Evolutionary conservation across 2,329 filamentous ascomycete genomes (phyloP).

Genomic region (Xylariales sp.): DNA sequence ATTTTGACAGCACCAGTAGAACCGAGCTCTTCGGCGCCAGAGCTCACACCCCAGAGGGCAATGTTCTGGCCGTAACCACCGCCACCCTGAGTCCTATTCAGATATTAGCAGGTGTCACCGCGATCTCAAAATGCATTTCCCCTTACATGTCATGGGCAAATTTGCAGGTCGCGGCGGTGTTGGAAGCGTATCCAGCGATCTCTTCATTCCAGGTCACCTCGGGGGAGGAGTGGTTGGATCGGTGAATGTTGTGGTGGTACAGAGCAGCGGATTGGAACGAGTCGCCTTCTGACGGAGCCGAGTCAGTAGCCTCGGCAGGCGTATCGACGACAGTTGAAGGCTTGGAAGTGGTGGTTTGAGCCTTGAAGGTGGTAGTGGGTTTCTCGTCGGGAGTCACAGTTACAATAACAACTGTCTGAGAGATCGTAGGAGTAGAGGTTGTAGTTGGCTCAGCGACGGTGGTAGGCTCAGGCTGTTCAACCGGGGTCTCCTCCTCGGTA

Average conservation of each 20-base stretch:
- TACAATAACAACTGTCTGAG: constrained; percentile 36
- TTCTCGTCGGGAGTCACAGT: constrained; percentile 40
- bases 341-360: constrained; percentile 19
- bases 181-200: constrained; percentile 72
- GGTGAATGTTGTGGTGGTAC: constrained; percentile 87
- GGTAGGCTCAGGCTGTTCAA: constrained; percentile 20
- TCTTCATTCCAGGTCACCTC: constrained; percentile 73
- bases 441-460: not conserved
- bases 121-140: constrained; percentile 50
- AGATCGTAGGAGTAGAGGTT: constrained; percentile 9
- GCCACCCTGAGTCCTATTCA: constrained; percentile 63
- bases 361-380: constrained; percentile 20
- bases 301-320: constrained; percentile 26
- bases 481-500: constrained; percentile 36
- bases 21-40: constrained; percentile 59
- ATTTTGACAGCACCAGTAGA: constrained; percentile 67
- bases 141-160: constrained; percentile 80
- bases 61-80: constrained; percentile 92
- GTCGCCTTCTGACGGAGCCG: constrained; percentile 42
- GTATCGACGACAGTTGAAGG: constrained; percentile 19
- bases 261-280: constrained; percentile 60
- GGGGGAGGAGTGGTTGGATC: constrained; percentile 79
- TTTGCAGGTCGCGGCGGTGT: constrained; percentile 73
- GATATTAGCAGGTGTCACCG: constrained; percentile 48
- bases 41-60: constrained; percentile 67